Base-by-base conservation (phyloP, 164 flowering plant species). In the Taxillus chinensis region DNA sequence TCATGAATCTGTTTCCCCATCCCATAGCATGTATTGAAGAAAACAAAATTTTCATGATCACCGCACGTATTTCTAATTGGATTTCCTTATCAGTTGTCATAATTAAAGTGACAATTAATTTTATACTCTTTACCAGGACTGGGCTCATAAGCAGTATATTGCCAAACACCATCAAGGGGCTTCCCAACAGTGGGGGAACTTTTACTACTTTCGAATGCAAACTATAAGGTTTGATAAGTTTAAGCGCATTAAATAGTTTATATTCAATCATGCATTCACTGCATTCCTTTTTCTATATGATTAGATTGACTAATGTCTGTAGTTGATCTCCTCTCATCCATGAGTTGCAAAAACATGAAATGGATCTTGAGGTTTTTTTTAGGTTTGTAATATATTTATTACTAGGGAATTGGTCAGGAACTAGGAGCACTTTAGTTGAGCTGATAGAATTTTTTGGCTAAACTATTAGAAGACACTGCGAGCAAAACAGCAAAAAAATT, bases 111-210 rank as follows among this genome's bases (percentile, higher is more conserved):
- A 13, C 15, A 13, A 5, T 16, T 5, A 5, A 3, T 58, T 16
- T 10, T 38, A 15, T 50, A 16, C 56, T 52, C 1, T 50, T 13
- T 67, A 52, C 45, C 62, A 95, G 99, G 96, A 91, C 73, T 89
- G 97, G 96, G 98, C 99, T 71, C 99, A 89, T 71, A 87, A 87
- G 75, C 96, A 84, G 62, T 91, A 89, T 67, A 81, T 91, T 38
- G 81, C 92, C 16, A 95, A 95, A 69, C 99, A 95, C 78, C 96
- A 89, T 12, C 97, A 91, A 63, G 97, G 96, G 61, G 87, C 97
- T 79, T 86, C 99, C 38, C 97, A 95, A 71, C 97, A 95, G 60
- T 95, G 99, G 99, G 96, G 99, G 17, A 95, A 95, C 76, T 91
- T 91, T 64, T 84, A 84, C 78, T 95, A 95, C 65, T 95, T 82